Evolutionary conservation across 2,329 filamentous ascomycete genomes (phyloP), one percentile per base, ranked within the genome.

Genomic region (Cladosporium sp.): DNA sequence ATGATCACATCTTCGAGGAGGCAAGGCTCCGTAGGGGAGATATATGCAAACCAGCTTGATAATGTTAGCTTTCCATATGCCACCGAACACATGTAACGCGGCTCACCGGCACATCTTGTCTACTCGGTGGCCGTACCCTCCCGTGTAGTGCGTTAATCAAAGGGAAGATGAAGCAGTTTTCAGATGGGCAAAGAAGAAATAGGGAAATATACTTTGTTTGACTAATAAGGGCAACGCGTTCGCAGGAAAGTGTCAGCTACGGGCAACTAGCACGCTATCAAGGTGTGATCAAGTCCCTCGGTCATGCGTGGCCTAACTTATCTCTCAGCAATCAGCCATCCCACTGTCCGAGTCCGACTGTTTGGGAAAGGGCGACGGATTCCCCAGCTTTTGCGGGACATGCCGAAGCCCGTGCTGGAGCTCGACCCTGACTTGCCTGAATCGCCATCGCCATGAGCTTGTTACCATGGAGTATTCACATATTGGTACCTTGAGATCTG

Each of bases 1-100:
- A 86, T 80, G 37, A 86, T 79, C 53, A 85, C 83, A 70, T 86
- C 84, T 65, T 83, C 82, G 11, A 86, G 78, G 53, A 86, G 80
- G 73, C 82, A 85, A 14, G 82, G 80, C 75, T 86, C 84, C 0
- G 75, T 78, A 0, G 79, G 77, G 1, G 82, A 84, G 65, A 86
- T 80, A 70, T 86, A 86, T 23, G 83, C 83, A 69, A 86, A 85
- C 84, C 84, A 86, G 37, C 84, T 83, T 58, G 14, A n/a, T 33
- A 3, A n/a, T 79, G 80, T 80, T 80, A 62, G 60, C 29, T 23
- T 4, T 29, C 10, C 8, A 52, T 26, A 26, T 59, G 2, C n/a
- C 18, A 61, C 2, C 21, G 16, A 28, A 26, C 21, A 8, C 18
- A 12, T 16, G 12, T 16, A 1, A 16, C 55, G 40, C 5, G 11